These are phyloP conservation scores for Candida sp. DNA, from an alignment of 1,139 yeast genomes.

Conservation along the genomic window DNA sequence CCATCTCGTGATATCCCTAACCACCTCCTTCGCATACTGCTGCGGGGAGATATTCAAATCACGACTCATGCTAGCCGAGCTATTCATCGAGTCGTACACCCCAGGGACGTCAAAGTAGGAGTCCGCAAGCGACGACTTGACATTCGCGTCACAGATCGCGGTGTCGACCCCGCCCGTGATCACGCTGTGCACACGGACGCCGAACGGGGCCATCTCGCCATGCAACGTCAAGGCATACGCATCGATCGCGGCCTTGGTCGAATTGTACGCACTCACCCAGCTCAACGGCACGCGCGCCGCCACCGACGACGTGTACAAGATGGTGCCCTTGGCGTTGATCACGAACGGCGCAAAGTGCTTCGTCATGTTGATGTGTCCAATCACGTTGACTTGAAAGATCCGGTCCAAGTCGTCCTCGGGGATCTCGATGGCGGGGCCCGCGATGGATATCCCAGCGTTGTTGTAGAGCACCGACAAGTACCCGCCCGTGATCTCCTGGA, in stretches of 20 bases:
- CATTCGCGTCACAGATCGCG: constrained; percentile 27
- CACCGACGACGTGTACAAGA: constrained; percentile 40
- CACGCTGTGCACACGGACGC: constrained; percentile 38
- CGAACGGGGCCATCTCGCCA: constrained; percentile 57
- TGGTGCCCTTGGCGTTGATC: constrained; percentile 37
- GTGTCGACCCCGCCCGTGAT: constrained; percentile 48
- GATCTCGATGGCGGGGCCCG: constrained; percentile 37
- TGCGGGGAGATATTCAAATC: constrained; percentile 26
- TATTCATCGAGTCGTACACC: constrained; percentile 26
- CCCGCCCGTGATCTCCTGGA: constrained; percentile 30
- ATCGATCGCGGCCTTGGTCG: constrained; percentile 70
- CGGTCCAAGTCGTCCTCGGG: constrained; percentile 26
- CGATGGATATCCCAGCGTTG: constrained; percentile 36
- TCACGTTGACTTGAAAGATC: constrained; percentile 36
- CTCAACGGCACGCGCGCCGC: constrained; percentile 40
- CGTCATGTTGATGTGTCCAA: constrained; percentile 43
- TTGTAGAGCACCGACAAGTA: constrained; percentile 35
- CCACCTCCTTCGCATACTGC: constrained; percentile 35
- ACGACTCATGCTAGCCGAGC: constrained; percentile 32
- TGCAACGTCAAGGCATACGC: constrained; percentile 67
- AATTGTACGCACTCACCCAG: constrained; percentile 36
- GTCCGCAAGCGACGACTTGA: constrained; percentile 13
- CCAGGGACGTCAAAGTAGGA: constrained; percentile 35
- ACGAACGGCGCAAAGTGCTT: constrained; percentile 33
- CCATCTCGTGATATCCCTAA: constrained; percentile 21